A percentile compares a stretch with the other conserved stretches of the same genome.
Evolutionary conservation across 148 eudicot species (phyloP).

Genomic region (Rhododendron mucronatum): DNA sequence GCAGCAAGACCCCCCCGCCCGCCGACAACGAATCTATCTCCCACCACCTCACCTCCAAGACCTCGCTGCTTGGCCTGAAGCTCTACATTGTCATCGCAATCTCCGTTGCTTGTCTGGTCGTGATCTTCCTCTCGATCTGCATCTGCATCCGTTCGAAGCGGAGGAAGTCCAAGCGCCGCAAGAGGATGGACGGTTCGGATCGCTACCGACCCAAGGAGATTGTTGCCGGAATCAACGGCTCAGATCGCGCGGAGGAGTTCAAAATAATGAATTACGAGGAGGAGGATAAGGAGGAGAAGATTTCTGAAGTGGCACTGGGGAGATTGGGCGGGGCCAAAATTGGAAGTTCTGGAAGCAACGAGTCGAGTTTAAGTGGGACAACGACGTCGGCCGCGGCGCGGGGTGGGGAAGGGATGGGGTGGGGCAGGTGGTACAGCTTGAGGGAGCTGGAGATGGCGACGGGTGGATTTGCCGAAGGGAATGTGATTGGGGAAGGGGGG

Average conservation of each 20-base stretch:
- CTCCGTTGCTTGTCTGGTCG: background rate
- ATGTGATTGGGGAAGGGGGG: slow-evolving; percentile 90
- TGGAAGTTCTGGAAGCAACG: background rate
- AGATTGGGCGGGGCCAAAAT: background rate
- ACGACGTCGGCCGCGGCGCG: slow-evolving; percentile 8
- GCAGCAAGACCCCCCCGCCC: background rate
- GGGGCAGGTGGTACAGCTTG: slow-evolving; percentile 87
- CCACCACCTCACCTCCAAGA: background rate
- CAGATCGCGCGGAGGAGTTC: background rate
- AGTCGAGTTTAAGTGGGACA: background rate
- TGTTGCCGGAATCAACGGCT: background rate
- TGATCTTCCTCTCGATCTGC: background rate
- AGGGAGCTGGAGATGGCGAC: slow-evolving; percentile 78
- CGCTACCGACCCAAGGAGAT: background rate
- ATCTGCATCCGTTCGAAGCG: background rate
- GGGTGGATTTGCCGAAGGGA: slow-evolving; percentile 52
- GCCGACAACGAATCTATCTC: background rate
- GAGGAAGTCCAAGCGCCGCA: background rate
- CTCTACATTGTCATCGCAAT: background rate
- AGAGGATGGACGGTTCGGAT: background rate
- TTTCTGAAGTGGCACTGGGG: background rate
- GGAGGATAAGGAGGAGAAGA: background rate
- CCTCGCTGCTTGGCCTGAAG: background rate
- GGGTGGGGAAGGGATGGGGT: slow-evolving; percentile 52
- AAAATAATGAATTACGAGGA: background rate